These are phyloP conservation scores for Sapria himalayana DNA, from an alignment of 345 rosid genomes.

Conservation along the genomic window DNA sequence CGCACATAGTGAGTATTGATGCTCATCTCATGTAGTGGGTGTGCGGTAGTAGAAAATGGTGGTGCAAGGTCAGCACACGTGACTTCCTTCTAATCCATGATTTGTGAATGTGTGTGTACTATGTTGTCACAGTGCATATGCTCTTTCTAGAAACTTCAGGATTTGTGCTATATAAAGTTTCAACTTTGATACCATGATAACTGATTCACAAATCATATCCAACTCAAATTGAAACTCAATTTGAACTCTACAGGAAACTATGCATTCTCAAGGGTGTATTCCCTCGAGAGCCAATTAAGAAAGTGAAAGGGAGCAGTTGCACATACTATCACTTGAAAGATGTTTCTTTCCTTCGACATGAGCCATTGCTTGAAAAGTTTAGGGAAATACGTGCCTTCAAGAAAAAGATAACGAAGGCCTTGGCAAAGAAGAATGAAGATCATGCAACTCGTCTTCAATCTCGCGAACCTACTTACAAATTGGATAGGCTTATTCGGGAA, in stretches of 20 bases:
- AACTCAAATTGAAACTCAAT: too few relatives aligned
- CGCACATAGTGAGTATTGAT: too few relatives aligned
- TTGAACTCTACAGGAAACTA: slow-evolving; percentile 30
- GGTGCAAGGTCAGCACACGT: too few relatives aligned
- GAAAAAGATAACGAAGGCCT: slow-evolving; percentile 62
- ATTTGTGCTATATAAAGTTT: too few relatives aligned
- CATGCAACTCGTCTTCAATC: slow-evolving; percentile 36
- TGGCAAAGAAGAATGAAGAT: slow-evolving; percentile 62
- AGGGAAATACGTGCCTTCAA: slow-evolving; percentile 52
- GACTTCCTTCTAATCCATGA: too few relatives aligned
- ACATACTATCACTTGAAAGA: slow-evolving; percentile 93
- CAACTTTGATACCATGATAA: too few relatives aligned
- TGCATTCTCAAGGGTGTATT: slow-evolving; percentile 74
- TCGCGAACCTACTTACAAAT: slow-evolving; percentile 54
- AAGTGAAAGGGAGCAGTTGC: slow-evolving; percentile 79
- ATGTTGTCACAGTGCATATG: too few relatives aligned
- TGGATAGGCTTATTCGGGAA: slow-evolving; percentile 51
- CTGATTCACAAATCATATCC: too few relatives aligned
- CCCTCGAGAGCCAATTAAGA: slow-evolving; percentile 88
- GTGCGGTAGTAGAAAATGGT: too few relatives aligned
- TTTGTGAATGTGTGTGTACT: too few relatives aligned
- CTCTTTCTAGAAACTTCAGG: too few relatives aligned
- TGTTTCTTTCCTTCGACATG: slow-evolving; percentile 58
- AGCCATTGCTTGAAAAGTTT: slow-evolving; percentile 70
- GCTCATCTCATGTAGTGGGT: too few relatives aligned